Percentiles rank a stretch among this genome's conserved stretches.
phyloP scores from a whole-genome alignment of 2,329 filamentous ascomycete species.

The Pyrenophora teres region DNA sequence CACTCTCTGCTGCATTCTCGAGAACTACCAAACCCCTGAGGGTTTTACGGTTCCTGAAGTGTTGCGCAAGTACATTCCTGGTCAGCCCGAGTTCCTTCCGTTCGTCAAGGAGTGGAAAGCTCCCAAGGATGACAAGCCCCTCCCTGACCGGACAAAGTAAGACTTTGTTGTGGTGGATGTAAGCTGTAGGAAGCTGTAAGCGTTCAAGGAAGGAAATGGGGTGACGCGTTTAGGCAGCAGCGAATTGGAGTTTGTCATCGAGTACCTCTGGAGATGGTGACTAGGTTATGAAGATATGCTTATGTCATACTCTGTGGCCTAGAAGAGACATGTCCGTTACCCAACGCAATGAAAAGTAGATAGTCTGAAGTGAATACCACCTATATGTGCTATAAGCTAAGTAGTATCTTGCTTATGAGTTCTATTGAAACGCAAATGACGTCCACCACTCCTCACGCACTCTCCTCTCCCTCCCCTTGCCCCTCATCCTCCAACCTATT shows the following conservation, averaged over 20 bases:
- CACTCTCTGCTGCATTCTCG: slow-evolving; percentile 89
- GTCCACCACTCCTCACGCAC: neutral
- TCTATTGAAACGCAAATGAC: neutral
- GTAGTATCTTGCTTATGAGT: no score
- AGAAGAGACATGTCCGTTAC: no score
- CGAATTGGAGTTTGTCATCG: no score
- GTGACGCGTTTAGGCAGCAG: no score
- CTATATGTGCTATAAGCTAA: no score
- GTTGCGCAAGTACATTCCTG: slow-evolving; percentile 72
- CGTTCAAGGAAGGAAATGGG: neutral
- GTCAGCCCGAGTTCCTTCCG: slow-evolving; percentile 84
- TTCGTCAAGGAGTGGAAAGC: slow-evolving; percentile 72
- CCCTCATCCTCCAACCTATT: slow-evolving; percentile 16
- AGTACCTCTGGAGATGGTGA: no score
- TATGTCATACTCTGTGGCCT: no score
- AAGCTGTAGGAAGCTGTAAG: neutral
- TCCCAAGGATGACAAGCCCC: slow-evolving; percentile 35
- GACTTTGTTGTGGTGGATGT: no score
- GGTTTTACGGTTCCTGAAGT: slow-evolving; percentile 52
- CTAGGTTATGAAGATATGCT: no score
- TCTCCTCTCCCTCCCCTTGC: no score
- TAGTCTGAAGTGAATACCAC: no score
- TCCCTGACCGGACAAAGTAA: slow-evolving; percentile 29
- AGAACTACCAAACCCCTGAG: slow-evolving; percentile 94
- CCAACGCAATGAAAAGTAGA: no score